Conservation (phyloP, 768 basidiomycete species). For the Tulasnella sp. region DNA sequence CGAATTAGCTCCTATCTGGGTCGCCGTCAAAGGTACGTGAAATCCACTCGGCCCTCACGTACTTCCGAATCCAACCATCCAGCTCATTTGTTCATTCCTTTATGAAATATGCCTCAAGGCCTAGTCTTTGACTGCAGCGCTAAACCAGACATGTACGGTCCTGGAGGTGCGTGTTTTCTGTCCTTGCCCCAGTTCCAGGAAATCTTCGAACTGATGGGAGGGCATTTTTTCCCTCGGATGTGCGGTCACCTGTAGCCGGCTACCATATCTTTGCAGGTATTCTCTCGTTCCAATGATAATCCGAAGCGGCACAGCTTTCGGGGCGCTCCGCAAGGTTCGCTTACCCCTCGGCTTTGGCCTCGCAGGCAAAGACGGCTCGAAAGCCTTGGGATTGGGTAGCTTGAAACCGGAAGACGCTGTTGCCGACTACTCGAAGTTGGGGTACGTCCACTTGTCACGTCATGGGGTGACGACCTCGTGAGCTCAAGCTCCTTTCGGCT, state of each 20-base stretch:
- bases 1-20: constrained; percentile 65
- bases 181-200: not conserved
- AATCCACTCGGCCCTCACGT: constrained; percentile 16
- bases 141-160: constrained; percentile 88
- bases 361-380: constrained; percentile 85
- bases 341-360: not conserved
- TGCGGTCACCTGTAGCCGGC: constrained; percentile 44
- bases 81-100: constrained; percentile 17
- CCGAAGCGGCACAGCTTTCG: constrained; percentile 29
- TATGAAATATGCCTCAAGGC: constrained; percentile 50
- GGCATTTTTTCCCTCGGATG: constrained; percentile 4
- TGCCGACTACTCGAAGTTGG: constrained; percentile 77
- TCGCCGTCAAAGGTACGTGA: constrained; percentile 83
- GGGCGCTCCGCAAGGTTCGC: constrained; percentile 11
- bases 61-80: constrained; percentile 7
- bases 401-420: constrained; percentile 84
- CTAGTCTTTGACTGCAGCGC: constrained; percentile 86
- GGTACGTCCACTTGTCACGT: constrained; percentile 52
- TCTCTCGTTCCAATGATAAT: constrained; percentile 17
- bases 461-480: constrained; percentile 8
- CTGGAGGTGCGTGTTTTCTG: constrained; percentile 50
- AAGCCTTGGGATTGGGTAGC: constrained; percentile 87
- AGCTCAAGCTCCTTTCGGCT: constrained; percentile 17
- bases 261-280: constrained; percentile 76
- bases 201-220: constrained; percentile 1